These are phyloP conservation scores for Terana coerulea DNA, from an alignment of 768 basidiomycete genomes.

Conservation along the genomic window DNA sequence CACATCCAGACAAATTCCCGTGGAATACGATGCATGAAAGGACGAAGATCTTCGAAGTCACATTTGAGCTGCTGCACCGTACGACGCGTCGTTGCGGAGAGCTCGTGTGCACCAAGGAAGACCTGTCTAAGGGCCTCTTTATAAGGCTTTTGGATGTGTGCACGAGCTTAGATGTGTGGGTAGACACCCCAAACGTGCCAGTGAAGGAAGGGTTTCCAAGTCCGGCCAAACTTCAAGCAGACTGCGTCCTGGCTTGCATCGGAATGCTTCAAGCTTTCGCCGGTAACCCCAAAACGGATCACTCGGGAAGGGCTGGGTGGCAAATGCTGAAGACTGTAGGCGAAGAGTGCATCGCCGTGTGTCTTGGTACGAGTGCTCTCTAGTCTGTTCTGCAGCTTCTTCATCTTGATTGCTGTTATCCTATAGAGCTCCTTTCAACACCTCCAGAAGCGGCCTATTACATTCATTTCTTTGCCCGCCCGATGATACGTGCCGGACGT, in stretches of 20 bases:
- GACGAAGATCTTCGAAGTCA: constrained; percentile 1
- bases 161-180: background rate
- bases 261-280: background rate
- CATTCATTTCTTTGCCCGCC: background rate
- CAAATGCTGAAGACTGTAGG: background rate
- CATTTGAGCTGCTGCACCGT: background rate
- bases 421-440: background rate
- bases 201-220: background rate
- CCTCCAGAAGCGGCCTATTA: background rate
- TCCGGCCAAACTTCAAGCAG: background rate
- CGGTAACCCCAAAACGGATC: background rate
- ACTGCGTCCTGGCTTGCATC: background rate
- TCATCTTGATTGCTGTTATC: background rate
- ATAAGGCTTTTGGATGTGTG: background rate
- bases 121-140: background rate
- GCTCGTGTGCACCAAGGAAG: background rate
- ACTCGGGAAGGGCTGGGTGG: constrained; percentile 2
- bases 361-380: background rate
- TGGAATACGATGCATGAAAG: background rate
- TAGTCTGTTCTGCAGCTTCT: background rate
- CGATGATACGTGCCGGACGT: background rate
- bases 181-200: background rate
- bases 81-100: constrained; percentile 1
- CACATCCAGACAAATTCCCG: background rate
- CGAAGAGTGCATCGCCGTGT: background rate